Base-by-base conservation (phyloP, 345 rosid species). In the Ceriops decandra region DNA sequence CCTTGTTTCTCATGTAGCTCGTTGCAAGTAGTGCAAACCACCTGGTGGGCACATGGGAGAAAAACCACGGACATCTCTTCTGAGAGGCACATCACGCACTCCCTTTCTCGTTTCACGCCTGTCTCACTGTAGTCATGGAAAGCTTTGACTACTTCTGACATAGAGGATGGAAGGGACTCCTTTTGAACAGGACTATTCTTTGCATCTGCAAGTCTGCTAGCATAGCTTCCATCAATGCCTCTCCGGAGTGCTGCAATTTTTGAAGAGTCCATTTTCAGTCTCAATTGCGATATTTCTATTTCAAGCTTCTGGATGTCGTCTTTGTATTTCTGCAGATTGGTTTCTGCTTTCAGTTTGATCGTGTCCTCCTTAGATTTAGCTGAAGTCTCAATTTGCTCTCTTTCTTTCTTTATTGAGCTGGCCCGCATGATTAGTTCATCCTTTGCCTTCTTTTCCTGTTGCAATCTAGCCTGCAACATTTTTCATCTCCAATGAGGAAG, bases 21-120 rank as follows among this genome's bases (percentile, higher is more conserved):
- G 7, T 85, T 83, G 77, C 89, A 85, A 2, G 66, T 78, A 28
- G 75, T 71, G 79, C 89, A 85, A 36, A 85, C 85, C 42, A 80
- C 87, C 64, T 82, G 85, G 70, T 85, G 89, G 21, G 89, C 84
- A 58, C 89, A 85, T 0, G 89, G 89, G 26, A 85, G 81, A 62
- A 85, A 85, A 19, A 85, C 84, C 32, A 85, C 81, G 0, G 85
- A 78, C 83, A 78, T 81, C 69, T 83, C 89, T 65, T 85, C 89
- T 0, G 89, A 83, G 6, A 85, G 88, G 82, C 97, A 92, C 98
- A 92, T 90, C 69, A 92, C 97, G 30, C 98, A 93, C 68, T 93
- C 98, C 22, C 91, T 81, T 72, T 93, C 98, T 2, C 93, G 87
- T 68, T 80, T 85, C 75, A 88, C 82, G 0, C 84, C 85, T n/a